Base-by-base conservation (phyloP, 305 asterid genomes). In the Fraxinus paxiana region DNA sequence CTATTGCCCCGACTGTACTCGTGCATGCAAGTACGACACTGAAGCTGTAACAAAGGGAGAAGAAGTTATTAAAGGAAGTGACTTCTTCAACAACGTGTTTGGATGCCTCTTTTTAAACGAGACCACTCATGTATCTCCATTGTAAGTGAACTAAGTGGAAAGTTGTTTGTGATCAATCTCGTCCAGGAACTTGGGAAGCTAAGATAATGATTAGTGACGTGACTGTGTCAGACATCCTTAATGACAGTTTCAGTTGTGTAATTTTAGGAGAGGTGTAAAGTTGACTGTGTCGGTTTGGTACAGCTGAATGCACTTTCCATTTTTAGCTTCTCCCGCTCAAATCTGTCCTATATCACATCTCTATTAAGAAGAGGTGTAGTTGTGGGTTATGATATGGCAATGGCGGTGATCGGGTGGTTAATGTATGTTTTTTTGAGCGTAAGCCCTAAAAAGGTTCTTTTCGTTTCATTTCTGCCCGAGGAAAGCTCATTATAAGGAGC, bases 91-190 rank as follows among this genome's bases (percentile, higher is more conserved):
- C 85, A 78, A 82, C 51, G 92, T 94, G 22, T 96, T 94, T 83
- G 97, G 98, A 69, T 94, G 99, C 86, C 98, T 96, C 83, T 96
- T 96, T 82, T 88, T 96, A 18, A 90, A 93, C 56, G 97, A 96
- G 88, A 88, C 92, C 51, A 82, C 86, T 77, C 93, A 94, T 88
- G 98, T 92, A 24, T 86, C 95, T 69, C 95, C 89, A 8, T 78
- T 95, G 83, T 94, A 88, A 87, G n/a, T n/a, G 75, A 77, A 38
- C 18, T 46, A 33, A 33, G 35, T 65, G 31, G 6, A 34, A 41
- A 0, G 51, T 71, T 72, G 41, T 3, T 76, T 76, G 37, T 61
- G 33, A 61, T 61, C 12, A 61, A 20, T 61, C 26, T 15, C 15
- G 6, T 7, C n/a, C 15, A 3, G 6, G 33, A 61, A 20, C 71